These are phyloP conservation scores for Nakazawaea populi DNA, from an alignment of 805 yeast genomes.

Conservation along the genomic window DNA sequence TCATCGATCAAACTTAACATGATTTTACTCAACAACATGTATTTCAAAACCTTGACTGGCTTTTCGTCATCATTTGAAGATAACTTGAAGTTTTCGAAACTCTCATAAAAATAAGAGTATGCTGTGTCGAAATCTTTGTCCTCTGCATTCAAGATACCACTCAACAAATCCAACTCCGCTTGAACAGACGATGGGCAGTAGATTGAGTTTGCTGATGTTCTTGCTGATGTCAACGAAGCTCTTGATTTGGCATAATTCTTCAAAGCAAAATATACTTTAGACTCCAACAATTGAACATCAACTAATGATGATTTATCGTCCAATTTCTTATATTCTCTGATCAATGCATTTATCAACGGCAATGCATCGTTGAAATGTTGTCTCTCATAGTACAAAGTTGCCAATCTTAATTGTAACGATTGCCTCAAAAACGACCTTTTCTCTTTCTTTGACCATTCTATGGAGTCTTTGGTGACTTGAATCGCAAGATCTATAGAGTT, in stretches of 20 bases:
- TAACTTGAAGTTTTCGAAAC: constrained; percentile 81
- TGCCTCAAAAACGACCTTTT: constrained; percentile 88
- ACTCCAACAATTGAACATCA: constrained; percentile 89
- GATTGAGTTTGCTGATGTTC: constrained; percentile 96
- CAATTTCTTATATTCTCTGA: constrained; percentile 83
- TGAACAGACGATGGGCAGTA: constrained; percentile 92
- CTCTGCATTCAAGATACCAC: constrained; percentile 94
- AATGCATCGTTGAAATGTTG: constrained; percentile 63
- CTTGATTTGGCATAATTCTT: constrained; percentile 87
- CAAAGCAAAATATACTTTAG: constrained; percentile 84
- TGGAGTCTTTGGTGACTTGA: constrained; percentile 65
- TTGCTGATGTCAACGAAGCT: constrained; percentile 89
- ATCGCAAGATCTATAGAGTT: constrained; percentile 59
- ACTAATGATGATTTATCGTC: constrained; percentile 95
- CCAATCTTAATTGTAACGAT: constrained; percentile 76
- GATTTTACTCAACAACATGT: constrained; percentile 87
- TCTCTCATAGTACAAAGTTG: constrained; percentile 67
- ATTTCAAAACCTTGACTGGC: constrained; percentile 77
- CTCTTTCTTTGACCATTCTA: constrained; percentile 80
- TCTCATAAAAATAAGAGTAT: constrained; percentile 89
- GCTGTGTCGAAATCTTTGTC: constrained; percentile 97
- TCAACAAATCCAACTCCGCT: constrained; percentile 92
- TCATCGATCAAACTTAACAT: constrained; percentile 88
- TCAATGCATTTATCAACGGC: constrained; percentile 60
- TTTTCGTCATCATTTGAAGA: constrained; percentile 35